A percentile compares a stretch with the other conserved stretches of the same genome.
Evolutionary conservation across 164 flowering plant species (phyloP).

Genomic region (Liriodendron chinense): DNA sequence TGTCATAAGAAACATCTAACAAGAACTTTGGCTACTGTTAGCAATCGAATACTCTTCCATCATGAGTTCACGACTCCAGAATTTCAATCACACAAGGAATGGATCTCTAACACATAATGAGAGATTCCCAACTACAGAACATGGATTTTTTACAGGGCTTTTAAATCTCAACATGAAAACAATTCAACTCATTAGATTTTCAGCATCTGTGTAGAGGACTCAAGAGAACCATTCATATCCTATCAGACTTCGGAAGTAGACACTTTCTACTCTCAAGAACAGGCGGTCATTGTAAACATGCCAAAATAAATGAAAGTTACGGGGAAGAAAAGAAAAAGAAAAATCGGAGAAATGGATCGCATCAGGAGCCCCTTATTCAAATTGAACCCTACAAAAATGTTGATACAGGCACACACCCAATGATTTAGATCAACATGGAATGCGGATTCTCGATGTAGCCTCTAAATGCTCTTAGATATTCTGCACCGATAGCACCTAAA

Average conservation of each 20-base stretch:
- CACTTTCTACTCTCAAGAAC: not conserved
- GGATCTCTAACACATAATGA: too few species aligned
- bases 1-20: too few species aligned
- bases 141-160: too few species aligned
- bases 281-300: not conserved
- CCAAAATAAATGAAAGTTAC: not conserved
- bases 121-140: too few species aligned
- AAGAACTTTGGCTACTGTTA: too few species aligned
- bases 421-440: conserved; percentile 67
- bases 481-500: conserved; percentile 91
- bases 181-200: too few species aligned
- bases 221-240: not conserved
- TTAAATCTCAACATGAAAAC: too few species aligned
- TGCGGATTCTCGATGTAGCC: conserved; percentile 90
- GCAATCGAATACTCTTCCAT: too few species aligned
- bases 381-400: conserved; percentile 9
- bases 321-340: not conserved
- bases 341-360: not conserved
- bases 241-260: not conserved
- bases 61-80: too few species aligned
- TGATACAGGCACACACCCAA: not conserved
- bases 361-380: conserved; percentile 14
- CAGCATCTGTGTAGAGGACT: too few species aligned
- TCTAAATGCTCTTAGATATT: conserved; percentile 88
- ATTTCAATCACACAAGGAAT: too few species aligned